Base-by-base conservation (phyloP, 2,329 filamentous ascomycete species). In the Aspergillus arachidicola region DNA sequence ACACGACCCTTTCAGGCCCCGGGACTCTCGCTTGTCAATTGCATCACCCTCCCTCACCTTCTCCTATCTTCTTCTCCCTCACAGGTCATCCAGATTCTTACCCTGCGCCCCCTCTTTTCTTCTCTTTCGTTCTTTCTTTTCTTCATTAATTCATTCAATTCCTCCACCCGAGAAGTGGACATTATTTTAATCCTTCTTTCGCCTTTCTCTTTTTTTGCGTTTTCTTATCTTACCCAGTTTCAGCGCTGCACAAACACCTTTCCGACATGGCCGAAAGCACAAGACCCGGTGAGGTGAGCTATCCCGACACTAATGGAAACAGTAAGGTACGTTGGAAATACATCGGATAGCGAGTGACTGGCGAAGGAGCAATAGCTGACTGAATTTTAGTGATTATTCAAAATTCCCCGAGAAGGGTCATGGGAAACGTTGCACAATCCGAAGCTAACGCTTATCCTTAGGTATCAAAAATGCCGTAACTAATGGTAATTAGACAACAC, bases 301-400 rank as follows among this genome's bases (percentile, higher is more conserved):
- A 79, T 64, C 77, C 76, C 58, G 71, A 78, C 66, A 71, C 78
- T 58, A 68, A 74, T 41, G 71, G 68, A 65, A 71, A 71, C 68
- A 74, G 79, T 80, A 74, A 79, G 77, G 77, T 79, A 73, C 53
- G 72, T 63, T 36, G 14, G 3, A 21, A 38, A 26, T 21, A 19
- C 7, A 16, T 9, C 3, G 21, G 51, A 55, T 26, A 14, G 23
- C 11, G 30, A 38, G 9, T 55, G 51, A 38, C 12, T 38, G 1
- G 36, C 2, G 26, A 26, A 21, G 10, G 28, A 54, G n/a, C 32
- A 19, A 26, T 7, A 55, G 14, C 32, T 55, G 14, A 55, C 51
- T 16, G n/a, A 2, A 26, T 26, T 4, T 34, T 32, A 36, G 30
- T 55, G 36, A 10, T 53, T n/a, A 3, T 46, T 26, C 43, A 48